Conservation (phyloP, 2,329 filamentous ascomycete species). For the Dothidotthia symphoricarpi region DNA sequence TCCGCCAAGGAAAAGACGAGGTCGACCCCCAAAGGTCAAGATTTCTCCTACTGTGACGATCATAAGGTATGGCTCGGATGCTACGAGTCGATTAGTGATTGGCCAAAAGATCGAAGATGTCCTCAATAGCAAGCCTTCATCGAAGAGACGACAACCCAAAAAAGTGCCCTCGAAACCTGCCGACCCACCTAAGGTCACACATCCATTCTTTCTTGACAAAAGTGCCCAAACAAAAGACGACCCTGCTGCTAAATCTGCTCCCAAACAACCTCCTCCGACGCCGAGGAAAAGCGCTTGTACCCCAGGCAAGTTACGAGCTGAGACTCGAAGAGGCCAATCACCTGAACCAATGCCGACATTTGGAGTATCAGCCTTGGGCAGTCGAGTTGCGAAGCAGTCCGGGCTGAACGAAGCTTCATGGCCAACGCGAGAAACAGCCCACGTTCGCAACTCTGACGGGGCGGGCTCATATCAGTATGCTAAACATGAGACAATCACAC, state of each 20-base stretch:
- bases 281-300: constrained; percentile 44
- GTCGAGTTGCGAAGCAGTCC: constrained; percentile 56
- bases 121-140: constrained; percentile 43
- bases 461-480: not conserved
- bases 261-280: constrained; percentile 10
- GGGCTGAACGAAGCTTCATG: constrained; percentile 68
- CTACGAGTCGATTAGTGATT: constrained; percentile 48
- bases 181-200: constrained; percentile 50
- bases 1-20: constrained; percentile 49
- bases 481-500: not conserved
- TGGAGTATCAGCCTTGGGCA: constrained; percentile 18
- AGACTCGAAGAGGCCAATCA: constrained; percentile 26
- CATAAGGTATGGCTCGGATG: constrained; percentile 60
- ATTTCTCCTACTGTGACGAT: constrained; percentile 48
- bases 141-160: constrained; percentile 12
- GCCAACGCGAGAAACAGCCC: constrained; percentile 62
- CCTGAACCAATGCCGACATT: constrained; percentile 18
- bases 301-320: constrained; percentile 47
- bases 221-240: constrained; percentile 27
- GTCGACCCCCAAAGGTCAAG: constrained; percentile 21
- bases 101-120: constrained; percentile 65
- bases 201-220: constrained; percentile 70
- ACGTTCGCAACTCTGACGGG: constrained; percentile 32
- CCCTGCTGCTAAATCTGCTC: constrained; percentile 11
- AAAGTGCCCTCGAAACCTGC: constrained; percentile 29